Evolutionary conservation across 2,329 filamentous ascomycete genomes (phyloP).

Genomic region (Fusarium phyllophilum): DNA sequence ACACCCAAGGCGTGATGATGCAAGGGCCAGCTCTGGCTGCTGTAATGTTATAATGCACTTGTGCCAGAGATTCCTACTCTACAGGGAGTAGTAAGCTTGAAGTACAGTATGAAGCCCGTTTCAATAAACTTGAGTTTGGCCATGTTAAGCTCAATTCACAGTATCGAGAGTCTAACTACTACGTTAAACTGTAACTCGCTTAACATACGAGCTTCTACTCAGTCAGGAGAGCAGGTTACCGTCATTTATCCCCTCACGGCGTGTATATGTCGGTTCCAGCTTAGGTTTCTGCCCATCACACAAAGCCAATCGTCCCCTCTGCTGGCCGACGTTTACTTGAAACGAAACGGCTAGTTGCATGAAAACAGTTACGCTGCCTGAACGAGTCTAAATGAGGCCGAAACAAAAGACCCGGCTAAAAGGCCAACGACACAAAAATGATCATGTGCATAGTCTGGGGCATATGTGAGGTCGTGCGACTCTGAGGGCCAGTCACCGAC

Average conservation of each 20-base stretch:
- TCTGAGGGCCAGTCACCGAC: conserved; percentile 5
- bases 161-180: neutral
- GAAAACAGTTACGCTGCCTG: neutral
- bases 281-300: neutral
- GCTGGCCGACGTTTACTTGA: conserved; percentile 11
- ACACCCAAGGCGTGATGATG: neutral
- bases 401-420: conserved; percentile 23
- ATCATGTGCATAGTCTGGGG: conserved; percentile 9
- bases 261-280: neutral
- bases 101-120: neutral
- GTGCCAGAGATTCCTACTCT: neutral
- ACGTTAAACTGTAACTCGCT: neutral
- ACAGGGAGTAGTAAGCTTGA: neutral
- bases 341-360: conserved; percentile 28
- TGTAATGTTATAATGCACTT: neutral
- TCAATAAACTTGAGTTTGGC: neutral
- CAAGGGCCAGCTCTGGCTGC: neutral
- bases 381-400: conserved; percentile 9
- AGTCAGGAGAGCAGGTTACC: neutral
- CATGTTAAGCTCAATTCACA: neutral
- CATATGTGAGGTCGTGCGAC: conserved; percentile 13
- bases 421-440: neutral
- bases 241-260: neutral
- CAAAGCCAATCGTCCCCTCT: conserved; percentile 1
- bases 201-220: neutral